Evolutionary conservation across 73 alveolate species (phyloP), one percentile per base, ranked within the genome.

Genomic region (Paramecium caudatum): DNA sequence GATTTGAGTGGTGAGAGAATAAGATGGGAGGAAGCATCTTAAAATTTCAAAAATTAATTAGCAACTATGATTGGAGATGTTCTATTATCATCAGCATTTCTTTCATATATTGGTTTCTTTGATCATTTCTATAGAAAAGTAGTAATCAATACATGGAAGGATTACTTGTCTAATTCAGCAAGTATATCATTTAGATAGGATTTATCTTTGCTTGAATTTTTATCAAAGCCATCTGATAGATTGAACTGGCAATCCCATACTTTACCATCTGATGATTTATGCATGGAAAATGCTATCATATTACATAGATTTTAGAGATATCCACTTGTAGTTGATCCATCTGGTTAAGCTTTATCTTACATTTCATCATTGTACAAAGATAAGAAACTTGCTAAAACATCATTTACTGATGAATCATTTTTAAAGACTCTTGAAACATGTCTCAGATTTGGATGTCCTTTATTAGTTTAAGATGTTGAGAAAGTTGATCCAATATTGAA

Each of bases 371-470:
- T 91, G 74, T 98, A 91, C 65, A 91, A 92, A 61, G 96, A 93
- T 86, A 97, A 96, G 96, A 97, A 97, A 84, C 92, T 98, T 13
- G 93, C 96, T 62, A 97, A 96, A 91, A 98, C 99, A 7, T 94
- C 99, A 65, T 98, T 98, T 85, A 99, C 99, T 39, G 97, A 95
- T 91, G 92, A 61, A 70, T 69, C 92, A n/a, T 98, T 98, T 91
- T 95, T 98, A 98, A 98, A 98, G 96, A 95, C 95, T 83, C 94
- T 98, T n/a, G 99, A 98, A 93, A 96, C 98, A 46, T 98, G 99
- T 7, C 96, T 98, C 13, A 96, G 99, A 82, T 98, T 98, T 69
- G 99, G 99, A 12, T 96, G 98, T 55, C 99, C 99, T 23, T 94
- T 98, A 30, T 90, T 98, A 25, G 99, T 98, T 16, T 95, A 97